Evolutionary conservation across 2,329 filamentous ascomycete species (phyloP).

Genomic region (Penicillium psychrosexuale): DNA sequence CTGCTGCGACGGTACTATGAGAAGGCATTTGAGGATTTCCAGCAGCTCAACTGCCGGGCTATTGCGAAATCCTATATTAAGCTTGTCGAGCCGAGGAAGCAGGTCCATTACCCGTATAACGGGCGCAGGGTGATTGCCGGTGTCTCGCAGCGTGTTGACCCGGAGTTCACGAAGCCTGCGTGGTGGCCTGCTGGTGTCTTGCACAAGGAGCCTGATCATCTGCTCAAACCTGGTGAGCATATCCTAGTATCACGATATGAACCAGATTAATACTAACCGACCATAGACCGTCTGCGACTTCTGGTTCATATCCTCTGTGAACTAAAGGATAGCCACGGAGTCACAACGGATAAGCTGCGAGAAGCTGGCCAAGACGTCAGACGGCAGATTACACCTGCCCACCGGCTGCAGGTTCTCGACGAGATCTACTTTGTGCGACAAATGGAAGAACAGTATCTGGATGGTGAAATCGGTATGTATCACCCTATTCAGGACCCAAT

Average conservation of each 20-base stretch:
- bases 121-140: conserved; percentile 34
- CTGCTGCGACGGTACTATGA: conserved; percentile 39
- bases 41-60: conserved; percentile 46
- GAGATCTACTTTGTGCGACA: conserved; percentile 36
- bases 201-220: conserved; percentile 35
- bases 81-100: conserved; percentile 48
- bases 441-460: conserved; percentile 32
- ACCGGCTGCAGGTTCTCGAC: conserved; percentile 31
- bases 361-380: conserved; percentile 36
- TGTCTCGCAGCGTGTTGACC: conserved; percentile 30
- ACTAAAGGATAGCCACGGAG: conserved; percentile 31
- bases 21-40: conserved; percentile 42
- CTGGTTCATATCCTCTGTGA: conserved; percentile 37
- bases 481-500: not conserved
- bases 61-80: conserved; percentile 49
- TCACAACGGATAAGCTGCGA: conserved; percentile 33
- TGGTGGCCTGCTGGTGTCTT: conserved; percentile 36
- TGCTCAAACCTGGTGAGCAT: conserved; percentile 30
- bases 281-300: conserved; percentile 28
- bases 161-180: conserved; percentile 34
- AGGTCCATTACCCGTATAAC: conserved; percentile 50
- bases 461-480: conserved; percentile 29
- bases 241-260: not conserved
- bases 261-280: not conserved
- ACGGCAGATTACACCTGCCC: conserved; percentile 30